These are phyloP conservation scores for Erodium moschatum DNA, from an alignment of 441 rosid genomes.

Conservation along the genomic window DNA sequence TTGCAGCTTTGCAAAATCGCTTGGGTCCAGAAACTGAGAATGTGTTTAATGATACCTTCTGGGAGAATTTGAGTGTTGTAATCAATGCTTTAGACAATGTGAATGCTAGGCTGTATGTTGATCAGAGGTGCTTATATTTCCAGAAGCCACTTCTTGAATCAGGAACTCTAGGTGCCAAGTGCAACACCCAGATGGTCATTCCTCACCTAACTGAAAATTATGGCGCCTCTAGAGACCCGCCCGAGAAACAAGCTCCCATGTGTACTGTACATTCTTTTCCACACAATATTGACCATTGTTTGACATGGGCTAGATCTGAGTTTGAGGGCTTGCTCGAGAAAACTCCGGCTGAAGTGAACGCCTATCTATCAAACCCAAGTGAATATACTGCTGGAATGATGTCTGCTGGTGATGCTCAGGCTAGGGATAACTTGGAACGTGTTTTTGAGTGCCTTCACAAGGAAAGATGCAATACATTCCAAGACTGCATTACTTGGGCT, in stretches of 20 bases:
- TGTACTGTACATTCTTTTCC: slow-evolving; percentile 93
- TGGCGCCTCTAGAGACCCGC: slow-evolving; percentile 91
- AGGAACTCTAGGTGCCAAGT: slow-evolving; percentile 82
- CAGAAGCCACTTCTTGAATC: slow-evolving; percentile 94
- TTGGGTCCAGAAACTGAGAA: slow-evolving; percentile 75
- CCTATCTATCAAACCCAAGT: slow-evolving; percentile 55
- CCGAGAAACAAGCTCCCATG: slow-evolving; percentile 95
- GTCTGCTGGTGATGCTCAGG: slow-evolving; percentile 87
- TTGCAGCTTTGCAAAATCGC: slow-evolving; percentile 80
- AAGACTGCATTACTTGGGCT: slow-evolving; percentile 83
- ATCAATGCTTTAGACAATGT: slow-evolving; percentile 82
- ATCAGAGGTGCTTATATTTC: slow-evolving; percentile 67
- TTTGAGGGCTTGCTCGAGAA: slow-evolving; percentile 90
- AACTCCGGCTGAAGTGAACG: slow-evolving; percentile 83
- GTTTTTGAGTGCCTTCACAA: slow-evolving; percentile 75
- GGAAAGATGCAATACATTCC: slow-evolving; percentile 61
- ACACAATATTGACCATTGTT: slow-evolving; percentile 86
- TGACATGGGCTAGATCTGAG: slow-evolving; percentile 95
- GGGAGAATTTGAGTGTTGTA: slow-evolving; percentile 64
- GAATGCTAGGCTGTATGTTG: slow-evolving; percentile 80
- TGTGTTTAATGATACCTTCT: slow-evolving; percentile 67
- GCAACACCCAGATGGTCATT: slow-evolving; percentile 90
- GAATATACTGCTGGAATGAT: slow-evolving; percentile 61
- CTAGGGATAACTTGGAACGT: slow-evolving; percentile 73
- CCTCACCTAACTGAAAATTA: slow-evolving; percentile 85